Base-by-base conservation (phyloP, 768 basidiomycete genomes). In the Suillus cothurnatus region DNA sequence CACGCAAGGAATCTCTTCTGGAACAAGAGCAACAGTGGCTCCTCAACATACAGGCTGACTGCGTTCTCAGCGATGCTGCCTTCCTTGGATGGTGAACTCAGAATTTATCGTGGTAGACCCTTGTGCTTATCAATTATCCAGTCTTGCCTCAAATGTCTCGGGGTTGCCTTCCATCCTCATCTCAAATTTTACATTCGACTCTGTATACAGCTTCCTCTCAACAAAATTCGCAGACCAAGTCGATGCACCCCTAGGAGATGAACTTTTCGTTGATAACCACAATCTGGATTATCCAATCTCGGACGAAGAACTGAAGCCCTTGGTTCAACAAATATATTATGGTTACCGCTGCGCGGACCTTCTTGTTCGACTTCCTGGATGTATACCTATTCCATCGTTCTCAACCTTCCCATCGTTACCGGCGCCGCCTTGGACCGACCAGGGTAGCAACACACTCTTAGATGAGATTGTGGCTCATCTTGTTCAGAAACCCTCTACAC, bases 151-250 rank as follows among this genome's bases (percentile, higher is more conserved):
- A 3, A 85, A 87, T 53, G 72, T 79, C 43, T 84, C 86, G 0
- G 81, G 84, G 1, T 79, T 93, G n/a, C 92, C 47, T 45, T 39
- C 89, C 1, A 80, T 88, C 47, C 78, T 94, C 21, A 83, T 93
- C 68, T 92, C 91, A 52, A 94, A 94, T 78, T 94, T 94, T 73
- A 89, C 91, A 0, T 94, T 93, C 74, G 91, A 94, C 76, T 89
- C 91, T 1, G 91, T 92, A 15, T 94, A 89, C 74, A 90, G 89
- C 67, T 92, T 88, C 67, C 87, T 93, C 23, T 84, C 88, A 4
- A 86, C 89, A 0, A 73, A 47, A 12, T 62, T 62, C 23, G 61
- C 28, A n/a, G 50, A 63, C 14, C 62, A 45, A 34, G 62, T 52
- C 23, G 28, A 47, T 38, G 45, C 38, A 6, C 19, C 52, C 31